Percentiles rank a stretch among this genome's conserved stretches.
Evolutionary conservation across 108 stramenopile genomes (phyloP).

Genomic region (Ochromonas danica): DNA sequence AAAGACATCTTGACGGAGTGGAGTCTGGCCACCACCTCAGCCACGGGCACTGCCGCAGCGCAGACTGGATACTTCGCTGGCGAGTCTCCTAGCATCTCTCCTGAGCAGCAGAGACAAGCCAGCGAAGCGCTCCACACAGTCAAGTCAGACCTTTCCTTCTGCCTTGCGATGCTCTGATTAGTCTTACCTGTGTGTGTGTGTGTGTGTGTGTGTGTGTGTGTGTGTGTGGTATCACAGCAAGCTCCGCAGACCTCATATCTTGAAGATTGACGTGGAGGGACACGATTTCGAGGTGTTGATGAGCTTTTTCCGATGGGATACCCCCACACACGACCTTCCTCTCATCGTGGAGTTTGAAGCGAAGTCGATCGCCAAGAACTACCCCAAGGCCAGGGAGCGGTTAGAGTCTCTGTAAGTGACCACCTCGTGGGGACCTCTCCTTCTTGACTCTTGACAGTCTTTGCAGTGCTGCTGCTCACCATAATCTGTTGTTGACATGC

Average conservation of each 20-base stretch:
- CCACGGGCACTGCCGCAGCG: neutral
- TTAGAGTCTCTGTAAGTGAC: neutral
- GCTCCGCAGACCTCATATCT: neutral
- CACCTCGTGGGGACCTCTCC: too few relatives aligned
- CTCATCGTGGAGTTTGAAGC: conserved; percentile 18
- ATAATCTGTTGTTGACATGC: neutral
- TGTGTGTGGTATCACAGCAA: too few relatives aligned
- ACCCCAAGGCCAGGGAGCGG: neutral
- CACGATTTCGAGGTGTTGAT: conserved; percentile 11
- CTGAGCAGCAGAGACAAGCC: too few relatives aligned
- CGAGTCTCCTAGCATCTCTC: neutral
- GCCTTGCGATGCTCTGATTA: too few relatives aligned
- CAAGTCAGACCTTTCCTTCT: too few relatives aligned
- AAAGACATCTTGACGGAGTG: conserved; percentile 10
- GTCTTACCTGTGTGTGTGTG: too few relatives aligned
- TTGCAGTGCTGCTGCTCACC: too few relatives aligned
- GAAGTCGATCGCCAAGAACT: conserved; percentile 20
- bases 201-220: too few relatives aligned
- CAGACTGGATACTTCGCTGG: neutral
- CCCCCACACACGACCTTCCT: neutral
- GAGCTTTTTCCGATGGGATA: neutral
- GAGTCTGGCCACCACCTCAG: neutral
- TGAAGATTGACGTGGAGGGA: conserved; percentile 28
- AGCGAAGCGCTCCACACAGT: too few relatives aligned
- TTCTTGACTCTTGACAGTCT: too few relatives aligned